A percentile compares a stretch with the other conserved stretches of the same genome.
These are phyloP conservation scores for Tuber indicum DNA, from an alignment of 495 filamentous ascomycete genomes.

Conservation along the genomic window DNA sequence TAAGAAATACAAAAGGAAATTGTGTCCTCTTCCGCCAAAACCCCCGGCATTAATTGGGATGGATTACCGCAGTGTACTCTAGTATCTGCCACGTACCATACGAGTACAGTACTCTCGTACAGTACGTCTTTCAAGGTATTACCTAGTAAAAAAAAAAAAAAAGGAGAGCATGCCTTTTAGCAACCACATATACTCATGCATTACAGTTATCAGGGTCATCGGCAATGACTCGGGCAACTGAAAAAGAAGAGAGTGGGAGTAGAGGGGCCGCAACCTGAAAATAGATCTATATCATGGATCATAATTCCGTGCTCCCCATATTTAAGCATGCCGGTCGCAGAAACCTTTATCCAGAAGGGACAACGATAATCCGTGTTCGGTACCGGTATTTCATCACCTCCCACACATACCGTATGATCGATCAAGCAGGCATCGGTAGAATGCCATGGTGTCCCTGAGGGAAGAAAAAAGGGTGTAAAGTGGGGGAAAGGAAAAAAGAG, in stretches of 20 bases:
- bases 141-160: not conserved
- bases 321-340: not conserved
- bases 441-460: not conserved
- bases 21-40: not conserved
- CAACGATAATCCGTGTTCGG: not conserved
- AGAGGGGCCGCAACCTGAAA: not conserved
- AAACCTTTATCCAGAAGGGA: slow-evolving; percentile 3
- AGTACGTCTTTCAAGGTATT: not conserved
- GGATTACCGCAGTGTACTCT: not conserved
- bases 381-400: not conserved
- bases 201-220: not conserved
- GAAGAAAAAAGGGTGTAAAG: not conserved
- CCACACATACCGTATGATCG: not conserved
- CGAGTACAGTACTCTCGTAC: not conserved
- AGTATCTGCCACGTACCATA: not conserved
- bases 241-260: not conserved
- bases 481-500: not conserved
- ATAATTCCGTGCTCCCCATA: not conserved
- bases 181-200: not conserved
- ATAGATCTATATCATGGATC: not conserved
- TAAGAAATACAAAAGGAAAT: not conserved
- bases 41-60: not conserved
- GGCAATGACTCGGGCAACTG: not conserved
- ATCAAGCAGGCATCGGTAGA: not conserved
- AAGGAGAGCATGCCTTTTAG: not conserved